phyloP scores from a whole-genome alignment of 257 asterid genomes.

The Nicotiana tomentosiformis region DNA sequence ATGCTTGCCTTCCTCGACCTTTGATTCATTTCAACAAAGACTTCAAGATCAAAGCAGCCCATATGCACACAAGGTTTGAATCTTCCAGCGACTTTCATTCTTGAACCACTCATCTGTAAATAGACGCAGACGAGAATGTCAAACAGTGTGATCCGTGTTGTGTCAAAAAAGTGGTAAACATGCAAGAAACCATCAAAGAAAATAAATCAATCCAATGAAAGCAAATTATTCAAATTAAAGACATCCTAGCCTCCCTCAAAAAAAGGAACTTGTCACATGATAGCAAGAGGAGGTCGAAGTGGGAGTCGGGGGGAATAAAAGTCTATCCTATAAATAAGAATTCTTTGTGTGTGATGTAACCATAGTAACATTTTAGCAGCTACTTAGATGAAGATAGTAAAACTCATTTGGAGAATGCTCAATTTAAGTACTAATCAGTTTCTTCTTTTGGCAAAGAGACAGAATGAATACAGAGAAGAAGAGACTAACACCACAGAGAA shows the following conservation, averaged over 20 bases:
- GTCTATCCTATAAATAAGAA: background rate
- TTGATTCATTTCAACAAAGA: constrained; percentile 72
- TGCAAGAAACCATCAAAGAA: background rate
- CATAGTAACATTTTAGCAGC: background rate
- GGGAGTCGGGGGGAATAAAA: background rate
- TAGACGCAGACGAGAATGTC: background rate
- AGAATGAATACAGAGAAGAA: background rate
- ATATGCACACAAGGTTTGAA: constrained; percentile 66
- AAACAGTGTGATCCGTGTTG: background rate
- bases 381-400: background rate
- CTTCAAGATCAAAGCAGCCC: constrained; percentile 85
- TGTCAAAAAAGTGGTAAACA: background rate
- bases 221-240: background rate
- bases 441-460: background rate
- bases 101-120: constrained; percentile 73
- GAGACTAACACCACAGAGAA: background rate
- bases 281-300: background rate
- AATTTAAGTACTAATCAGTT: background rate
- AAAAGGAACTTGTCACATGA: too few species aligned
- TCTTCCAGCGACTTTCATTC: constrained; percentile 83
- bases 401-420: background rate
- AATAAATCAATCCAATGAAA: background rate
- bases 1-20: constrained; percentile 72
- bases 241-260: too few species aligned
- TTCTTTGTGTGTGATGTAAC: background rate